Evolutionary conservation across 257 asterid genomes (phyloP).

Genomic region (Plantago major): DNA sequence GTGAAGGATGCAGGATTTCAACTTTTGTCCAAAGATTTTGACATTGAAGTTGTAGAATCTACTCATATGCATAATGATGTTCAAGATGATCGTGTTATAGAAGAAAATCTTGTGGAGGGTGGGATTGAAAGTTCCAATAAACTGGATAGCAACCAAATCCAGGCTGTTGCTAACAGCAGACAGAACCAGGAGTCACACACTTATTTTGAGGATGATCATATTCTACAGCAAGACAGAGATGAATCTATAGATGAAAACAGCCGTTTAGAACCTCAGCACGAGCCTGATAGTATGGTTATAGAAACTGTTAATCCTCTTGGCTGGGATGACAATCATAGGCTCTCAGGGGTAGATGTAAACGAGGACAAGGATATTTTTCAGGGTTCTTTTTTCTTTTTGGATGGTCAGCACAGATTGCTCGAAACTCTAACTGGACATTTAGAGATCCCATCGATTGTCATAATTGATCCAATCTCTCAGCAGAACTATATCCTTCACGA

Average conservation of each 20-base stretch:
- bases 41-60: conserved; percentile 50
- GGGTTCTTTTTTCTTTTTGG: conserved; percentile 63
- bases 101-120: conserved; percentile 28
- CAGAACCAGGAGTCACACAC: conserved; percentile 25
- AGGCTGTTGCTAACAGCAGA: conserved; percentile 26
- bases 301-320: conserved; percentile 28
- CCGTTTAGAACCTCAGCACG: conserved; percentile 21
- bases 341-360: conserved; percentile 32
- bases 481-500: conserved; percentile 59
- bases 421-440: conserved; percentile 65
- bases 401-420: conserved; percentile 75
- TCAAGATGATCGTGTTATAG: conserved; percentile 38
- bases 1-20: conserved; percentile 92
- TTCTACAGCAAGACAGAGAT: conserved; percentile 28
- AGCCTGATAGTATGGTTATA: conserved; percentile 23
- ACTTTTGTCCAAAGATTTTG: conserved; percentile 74
- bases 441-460: conserved; percentile 66
- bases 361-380: conserved; percentile 31
- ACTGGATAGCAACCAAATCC: conserved; percentile 22
- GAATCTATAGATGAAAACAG: conserved; percentile 29
- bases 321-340: conserved; percentile 25
- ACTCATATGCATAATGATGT: conserved; percentile 32
- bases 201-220: conserved; percentile 32
- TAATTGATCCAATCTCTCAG: conserved; percentile 59
- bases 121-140: conserved; percentile 25